Base-by-base conservation (phyloP, 805 yeast species). In the Hanseniaspora valbyensis region DNA sequence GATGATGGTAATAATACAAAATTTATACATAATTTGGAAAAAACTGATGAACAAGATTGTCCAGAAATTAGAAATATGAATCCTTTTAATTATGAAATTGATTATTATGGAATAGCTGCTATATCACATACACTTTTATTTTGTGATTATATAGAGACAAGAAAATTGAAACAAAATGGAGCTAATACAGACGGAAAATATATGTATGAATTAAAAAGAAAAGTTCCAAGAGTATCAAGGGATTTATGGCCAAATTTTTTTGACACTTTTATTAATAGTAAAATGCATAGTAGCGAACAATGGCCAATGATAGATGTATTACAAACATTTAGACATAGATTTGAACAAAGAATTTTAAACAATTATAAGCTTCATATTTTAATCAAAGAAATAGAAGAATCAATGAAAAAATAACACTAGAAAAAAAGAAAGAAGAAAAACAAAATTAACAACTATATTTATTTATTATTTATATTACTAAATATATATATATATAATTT, bases 71-170 rank as follows among this genome's bases (percentile, higher is more conserved):
- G 77, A 49, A 63, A 72, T 2, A 68, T 73, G 3, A 59, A 69
- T 45, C 74, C 82, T 0, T 88, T 95, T 94, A 74, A 76, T 2
- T 84, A 73, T 58, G 87, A 88, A 60, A 80, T 81, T 2, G 96
- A 88, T 65, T 86, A 86, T 60, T 83, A 74, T 61, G 95, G 95
- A 0, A 54, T 85, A 18, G 96, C 95, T 0, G 74, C 78, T 30
- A 75, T 83, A 0, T 67, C 86, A 2, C 90, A 87, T 58, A 72
- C 80, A 0, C 65, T 88, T 72, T 66, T 88, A 16, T 87, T 80
- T 68, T 94, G 94, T 0, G 68, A 71, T 13, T 72, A 73, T 50
- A 80, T 87, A 26, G 75, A 74, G 43, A 69, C 76, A 0, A 61
- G 60, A 1, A 59, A 61, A 18, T 54, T 62, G 22, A 53, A 56